Percentiles rank a stretch among this genome's conserved stretches.
Conservation (phyloP, 2,329 filamentous ascomycete genomes). For the Aurifilum marmelostoma region DNA sequence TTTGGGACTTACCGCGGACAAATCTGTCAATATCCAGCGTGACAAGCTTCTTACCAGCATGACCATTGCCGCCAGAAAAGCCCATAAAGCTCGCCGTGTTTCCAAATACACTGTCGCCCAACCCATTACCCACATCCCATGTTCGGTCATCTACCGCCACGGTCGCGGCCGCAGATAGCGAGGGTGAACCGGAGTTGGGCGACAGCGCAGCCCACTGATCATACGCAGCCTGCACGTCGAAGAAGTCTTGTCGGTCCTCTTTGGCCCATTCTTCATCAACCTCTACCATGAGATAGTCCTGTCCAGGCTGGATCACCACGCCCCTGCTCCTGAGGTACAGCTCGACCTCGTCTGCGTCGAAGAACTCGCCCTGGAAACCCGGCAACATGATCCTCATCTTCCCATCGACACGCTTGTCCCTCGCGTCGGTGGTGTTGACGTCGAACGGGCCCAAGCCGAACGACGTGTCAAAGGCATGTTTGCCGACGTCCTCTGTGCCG, state of each 20-base stretch:
- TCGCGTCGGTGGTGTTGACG: constrained; percentile 42
- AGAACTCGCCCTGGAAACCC: constrained; percentile 75
- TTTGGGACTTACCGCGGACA: constrained; percentile 33
- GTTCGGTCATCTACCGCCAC: background rate
- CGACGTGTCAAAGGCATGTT: constrained; percentile 37
- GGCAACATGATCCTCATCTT: constrained; percentile 58
- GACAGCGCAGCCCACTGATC: background rate
- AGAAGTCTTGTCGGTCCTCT: constrained; percentile 21
- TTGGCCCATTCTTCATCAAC: constrained; percentile 51
- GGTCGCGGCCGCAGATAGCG: constrained; percentile 6
- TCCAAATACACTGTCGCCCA: background rate
- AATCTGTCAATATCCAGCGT: constrained; percentile 36
- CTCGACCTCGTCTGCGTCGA: constrained; percentile 77
- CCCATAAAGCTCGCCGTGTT: background rate
- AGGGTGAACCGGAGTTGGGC: background rate
- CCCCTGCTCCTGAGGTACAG: constrained; percentile 68
- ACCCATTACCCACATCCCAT: background rate
- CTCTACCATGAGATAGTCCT: constrained; percentile 64
- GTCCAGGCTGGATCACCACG: constrained; percentile 62
- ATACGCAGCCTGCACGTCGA: background rate
- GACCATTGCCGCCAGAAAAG: background rate
- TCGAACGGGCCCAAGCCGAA: constrained; percentile 56
- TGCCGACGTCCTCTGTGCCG: constrained; percentile 37
- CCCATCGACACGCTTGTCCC: constrained; percentile 48
- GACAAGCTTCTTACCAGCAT: constrained; percentile 27